Percentiles rank a stretch among this genome's conserved stretches.
Conservation (phyloP, 73 alveolate genomes). For the Paramecium octaurelia region DNA sequence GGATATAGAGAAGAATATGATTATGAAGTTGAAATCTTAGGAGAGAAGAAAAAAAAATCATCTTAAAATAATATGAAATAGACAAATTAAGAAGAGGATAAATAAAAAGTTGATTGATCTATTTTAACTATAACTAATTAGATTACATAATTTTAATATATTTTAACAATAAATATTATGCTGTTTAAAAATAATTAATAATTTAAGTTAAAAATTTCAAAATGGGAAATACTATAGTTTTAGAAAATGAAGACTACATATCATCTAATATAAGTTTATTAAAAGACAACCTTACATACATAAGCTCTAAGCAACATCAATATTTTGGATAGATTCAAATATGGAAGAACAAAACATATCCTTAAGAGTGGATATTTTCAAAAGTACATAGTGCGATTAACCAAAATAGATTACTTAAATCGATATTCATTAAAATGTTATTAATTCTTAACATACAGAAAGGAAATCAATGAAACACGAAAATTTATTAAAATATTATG, state of each 20-base stretch:
- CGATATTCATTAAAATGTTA: not conserved
- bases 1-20: slow-evolving; percentile 57
- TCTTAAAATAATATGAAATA: not conserved
- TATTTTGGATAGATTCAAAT: not conserved
- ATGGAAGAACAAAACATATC: not conserved
- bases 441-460: not conserved
- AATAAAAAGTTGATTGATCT: not conserved
- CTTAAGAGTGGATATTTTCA: not conserved
- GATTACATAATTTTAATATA: not conserved
- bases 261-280: not conserved
- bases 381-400: not conserved
- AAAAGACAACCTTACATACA: not conserved
- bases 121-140: not conserved
- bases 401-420: not conserved
- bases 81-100: not conserved
- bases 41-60: not conserved
- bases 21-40: not conserved
- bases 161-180: not conserved
- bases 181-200: not conserved
- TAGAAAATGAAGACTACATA: not conserved
- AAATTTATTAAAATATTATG: not conserved
- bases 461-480: not conserved
- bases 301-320: not conserved
- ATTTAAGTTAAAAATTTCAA: not conserved
- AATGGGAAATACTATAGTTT: not conserved